Conservation (phyloP, 163 green algal genomes). For the Coccomyxa subellipsoidea region DNA sequence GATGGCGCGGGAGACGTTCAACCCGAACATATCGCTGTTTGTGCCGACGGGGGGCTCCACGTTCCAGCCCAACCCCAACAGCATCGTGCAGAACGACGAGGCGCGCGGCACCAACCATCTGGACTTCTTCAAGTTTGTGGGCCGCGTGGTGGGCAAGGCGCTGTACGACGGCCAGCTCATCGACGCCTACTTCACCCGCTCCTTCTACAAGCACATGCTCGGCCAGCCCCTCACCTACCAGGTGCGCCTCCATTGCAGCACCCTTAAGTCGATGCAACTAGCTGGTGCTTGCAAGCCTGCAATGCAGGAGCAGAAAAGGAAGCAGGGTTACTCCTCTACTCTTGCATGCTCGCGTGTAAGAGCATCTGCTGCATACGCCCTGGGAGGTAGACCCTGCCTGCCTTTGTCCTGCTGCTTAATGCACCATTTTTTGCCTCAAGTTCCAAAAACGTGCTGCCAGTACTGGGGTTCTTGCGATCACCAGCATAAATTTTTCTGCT, state of each 20-base stretch:
- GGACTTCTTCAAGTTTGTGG: conserved; percentile 94
- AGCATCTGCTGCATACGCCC: too few species aligned
- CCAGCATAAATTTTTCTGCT: too few species aligned
- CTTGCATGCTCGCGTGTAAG: too few species aligned
- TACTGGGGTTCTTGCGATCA: too few species aligned
- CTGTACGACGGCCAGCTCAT: conserved; percentile 93
- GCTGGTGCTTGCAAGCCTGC: too few species aligned
- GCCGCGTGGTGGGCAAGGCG: conserved; percentile 92
- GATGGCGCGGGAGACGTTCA: conserved; percentile 95
- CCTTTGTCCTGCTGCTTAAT: too few species aligned
- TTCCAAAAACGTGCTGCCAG: too few species aligned
- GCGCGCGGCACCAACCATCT: conserved; percentile 82
- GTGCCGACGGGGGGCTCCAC: conserved; percentile 82
- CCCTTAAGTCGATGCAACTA: too few species aligned
- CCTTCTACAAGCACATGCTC: conserved; percentile 99
- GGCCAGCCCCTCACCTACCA: conserved; percentile 84
- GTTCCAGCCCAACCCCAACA: conserved; percentile 96
- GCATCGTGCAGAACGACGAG: conserved; percentile 78
- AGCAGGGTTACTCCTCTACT: too few species aligned
- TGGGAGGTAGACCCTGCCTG: too few species aligned
- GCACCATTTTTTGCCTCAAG: too few species aligned
- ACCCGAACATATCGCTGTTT: conserved; percentile 90
- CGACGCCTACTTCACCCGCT: conserved; percentile 97
- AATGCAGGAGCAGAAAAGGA: too few species aligned
- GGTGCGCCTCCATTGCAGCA: conserved; percentile 1